Evolutionary conservation across 2,329 filamentous ascomycete genomes (phyloP).

Genomic region (Pseudogymnoascus sp.): DNA sequence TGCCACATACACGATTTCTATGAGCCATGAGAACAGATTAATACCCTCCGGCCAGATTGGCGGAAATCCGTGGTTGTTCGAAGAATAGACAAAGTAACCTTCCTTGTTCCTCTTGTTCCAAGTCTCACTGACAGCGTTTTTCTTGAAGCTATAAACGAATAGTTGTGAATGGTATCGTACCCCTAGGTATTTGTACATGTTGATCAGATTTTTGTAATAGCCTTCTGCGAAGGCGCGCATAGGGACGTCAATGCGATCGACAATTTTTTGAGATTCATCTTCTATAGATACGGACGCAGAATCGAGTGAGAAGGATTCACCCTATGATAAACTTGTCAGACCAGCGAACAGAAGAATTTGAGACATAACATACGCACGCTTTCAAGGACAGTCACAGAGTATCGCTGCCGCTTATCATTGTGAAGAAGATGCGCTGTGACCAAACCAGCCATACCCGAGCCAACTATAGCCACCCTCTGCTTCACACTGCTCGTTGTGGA

Average conservation of each 20-base stretch:
- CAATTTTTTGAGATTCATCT: conserved; percentile 17
- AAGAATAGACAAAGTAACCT: conserved; percentile 47
- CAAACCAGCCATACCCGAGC: conserved; percentile 44
- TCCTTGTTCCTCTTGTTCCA: conserved; percentile 15
- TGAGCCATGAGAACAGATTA: conserved; percentile 33
- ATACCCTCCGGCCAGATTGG: conserved; percentile 35
- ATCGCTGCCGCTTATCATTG: conserved; percentile 34
- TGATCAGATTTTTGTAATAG: conserved; percentile 49
- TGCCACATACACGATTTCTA: conserved; percentile 40
- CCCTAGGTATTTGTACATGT: conserved; percentile 50
- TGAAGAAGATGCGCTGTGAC: conserved; percentile 40
- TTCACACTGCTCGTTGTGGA: conserved; percentile 9
- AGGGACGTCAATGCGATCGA: conserved; percentile 40
- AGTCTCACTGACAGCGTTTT: conserved; percentile 15
- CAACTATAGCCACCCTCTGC: conserved; percentile 38
- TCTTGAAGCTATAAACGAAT: conserved; percentile 47
- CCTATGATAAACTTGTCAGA: conserved; percentile 26
- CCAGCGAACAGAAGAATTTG: not conserved
- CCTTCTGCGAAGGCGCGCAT: conserved; percentile 46
- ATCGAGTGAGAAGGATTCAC: conserved; percentile 38
- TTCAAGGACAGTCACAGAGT: conserved; percentile 39
- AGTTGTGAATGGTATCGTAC: conserved; percentile 43
- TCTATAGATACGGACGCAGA: conserved; percentile 37
- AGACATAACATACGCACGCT: conserved; percentile 30
- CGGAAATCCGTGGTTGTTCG: conserved; percentile 44